A percentile compares a stretch with the other conserved stretches of the same genome.
phyloP scores from a whole-genome alignment of 306 rosid genomes.

The Inga laurina region DNA sequence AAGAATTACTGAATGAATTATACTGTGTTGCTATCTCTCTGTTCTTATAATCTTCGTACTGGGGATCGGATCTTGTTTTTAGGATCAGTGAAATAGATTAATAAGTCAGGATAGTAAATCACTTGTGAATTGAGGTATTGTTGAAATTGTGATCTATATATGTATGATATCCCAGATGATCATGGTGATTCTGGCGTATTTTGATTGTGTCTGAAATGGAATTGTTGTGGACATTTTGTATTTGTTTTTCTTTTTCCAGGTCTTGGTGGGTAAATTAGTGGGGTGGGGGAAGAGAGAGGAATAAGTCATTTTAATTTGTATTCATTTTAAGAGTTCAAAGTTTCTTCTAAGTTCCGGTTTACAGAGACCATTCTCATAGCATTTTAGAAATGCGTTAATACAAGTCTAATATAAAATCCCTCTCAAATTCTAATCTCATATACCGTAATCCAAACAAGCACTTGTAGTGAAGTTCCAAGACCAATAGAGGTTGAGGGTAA shows the following conservation, averaged over 20 bases:
- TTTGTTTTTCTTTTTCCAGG: neutral
- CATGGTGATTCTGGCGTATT: slow-evolving; percentile 13
- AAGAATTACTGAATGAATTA: slow-evolving; percentile 15
- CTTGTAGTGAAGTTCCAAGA: too few species aligned
- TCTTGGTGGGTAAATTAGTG: neutral
- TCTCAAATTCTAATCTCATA: too few species aligned
- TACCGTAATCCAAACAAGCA: too few species aligned
- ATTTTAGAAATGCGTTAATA: too few species aligned
- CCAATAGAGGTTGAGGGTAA: neutral
- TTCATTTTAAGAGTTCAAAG: neutral
- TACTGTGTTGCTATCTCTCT: neutral
- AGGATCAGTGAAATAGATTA: neutral
- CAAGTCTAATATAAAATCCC: too few species aligned
- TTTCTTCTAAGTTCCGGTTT: neutral
- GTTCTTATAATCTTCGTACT: neutral
- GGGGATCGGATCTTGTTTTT: neutral
- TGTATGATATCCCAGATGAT: neutral
- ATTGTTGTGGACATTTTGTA: neutral
- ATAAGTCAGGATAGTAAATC: neutral
- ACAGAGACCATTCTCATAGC: neutral
- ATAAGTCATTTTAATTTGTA: neutral
- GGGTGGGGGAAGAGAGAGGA: too few species aligned
- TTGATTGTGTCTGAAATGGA: neutral
- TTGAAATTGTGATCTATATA: neutral
- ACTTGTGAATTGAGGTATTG: neutral